Evolutionary conservation across 345 rosid species (phyloP), one percentile per base, ranked within the genome.

Genomic region (Turnera subulata): DNA sequence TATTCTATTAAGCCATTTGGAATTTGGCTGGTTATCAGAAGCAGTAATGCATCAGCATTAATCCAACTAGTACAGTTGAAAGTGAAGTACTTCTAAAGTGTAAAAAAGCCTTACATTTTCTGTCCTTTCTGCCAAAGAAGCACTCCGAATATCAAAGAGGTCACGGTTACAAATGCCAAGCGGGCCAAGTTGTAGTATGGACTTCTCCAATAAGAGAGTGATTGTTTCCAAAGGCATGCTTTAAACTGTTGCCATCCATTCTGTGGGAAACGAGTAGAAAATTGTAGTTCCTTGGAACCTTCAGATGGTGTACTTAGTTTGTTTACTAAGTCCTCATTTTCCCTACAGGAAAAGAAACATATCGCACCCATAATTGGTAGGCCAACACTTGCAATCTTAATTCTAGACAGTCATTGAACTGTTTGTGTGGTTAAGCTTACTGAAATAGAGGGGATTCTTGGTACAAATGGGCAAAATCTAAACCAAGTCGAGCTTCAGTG

Each of bases 161-260:
- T 38, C 2, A 46, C 24, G n/a, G 45, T 9, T 16, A 56, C 43
- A 24, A 53, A 51, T 2, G 25, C 6, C 45, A 75, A 10, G 18
- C 79, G 68, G 25, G 19, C 46, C 54, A 78, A 29, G 50, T 74
- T 75, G 50, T 75, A 78, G 10, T 53, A 37, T 2, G 77, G 82
- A 57, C 70, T 78, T 72, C 75, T 72, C 82, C 75, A 68, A 39
- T 72, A 75, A 8, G 77, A 64, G 26, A 74, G 43, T 37, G 56
- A 53, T 37, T 69, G 77, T 50, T 78, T 74, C 80, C 79, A 74
- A 11, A 78, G 65, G 63, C 82, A 78, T 16, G 82, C 59, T 49
- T 62, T 66, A 45, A 74, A 63, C 37, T 74, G 79, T 46, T 55
- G 72, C 75, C 77, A 78, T 9, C 35, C 49, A 32, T 62, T 71